Evolutionary conservation across 352 stramenopile species (phyloP), one percentile per base, ranked within the genome.

Genomic region (Globisporangium recalcitrans): DNA sequence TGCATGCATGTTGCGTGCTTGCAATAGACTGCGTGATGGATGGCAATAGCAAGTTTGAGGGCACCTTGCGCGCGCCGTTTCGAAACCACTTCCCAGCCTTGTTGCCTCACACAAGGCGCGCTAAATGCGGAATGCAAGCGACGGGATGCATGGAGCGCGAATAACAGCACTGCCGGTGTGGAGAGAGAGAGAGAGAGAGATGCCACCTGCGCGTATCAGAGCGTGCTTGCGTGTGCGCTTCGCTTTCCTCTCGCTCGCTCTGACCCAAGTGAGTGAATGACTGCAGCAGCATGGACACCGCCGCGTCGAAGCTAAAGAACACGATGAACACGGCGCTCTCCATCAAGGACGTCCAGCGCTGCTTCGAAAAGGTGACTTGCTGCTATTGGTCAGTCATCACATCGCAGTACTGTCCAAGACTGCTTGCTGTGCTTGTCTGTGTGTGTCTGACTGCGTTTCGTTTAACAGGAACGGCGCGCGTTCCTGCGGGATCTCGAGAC

Each of bases 401-500:
- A 31, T 2, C 27, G 5, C 5, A 31, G 27, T 22, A 49, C 21
- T 1, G 16, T 9, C 5, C 38, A 9, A 11, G 16, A 44, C 8
- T 51, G 44, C 24, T 49, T 14, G 0, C 7, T 9, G n/a, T 13
- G n/a, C 22, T 32, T 19, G 9, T 22, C 22, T 27, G 9, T 24
- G 13, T 14, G 19, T 26, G 34, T 52, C n/a, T n/a, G n/a, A n/a
- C n/a, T n/a, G n/a, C n/a, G n/a, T n/a, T 22, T 2, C 47, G 4
- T 44, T 27, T 3, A 6, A 46, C 42, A 90, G 81, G 84, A 93
- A 63, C 82, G 84, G 7, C 80, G 63, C 2, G 64, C 79, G 22
- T 82, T 91, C 57, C 62, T 93, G 31, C 72, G 77, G 3, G 80
- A 91, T 58, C 69, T 93, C 31, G 84, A 91, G 67, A 87, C 69